Base-by-base conservation (phyloP, 305 asterid genomes). In the Fraxinus nigra region DNA sequence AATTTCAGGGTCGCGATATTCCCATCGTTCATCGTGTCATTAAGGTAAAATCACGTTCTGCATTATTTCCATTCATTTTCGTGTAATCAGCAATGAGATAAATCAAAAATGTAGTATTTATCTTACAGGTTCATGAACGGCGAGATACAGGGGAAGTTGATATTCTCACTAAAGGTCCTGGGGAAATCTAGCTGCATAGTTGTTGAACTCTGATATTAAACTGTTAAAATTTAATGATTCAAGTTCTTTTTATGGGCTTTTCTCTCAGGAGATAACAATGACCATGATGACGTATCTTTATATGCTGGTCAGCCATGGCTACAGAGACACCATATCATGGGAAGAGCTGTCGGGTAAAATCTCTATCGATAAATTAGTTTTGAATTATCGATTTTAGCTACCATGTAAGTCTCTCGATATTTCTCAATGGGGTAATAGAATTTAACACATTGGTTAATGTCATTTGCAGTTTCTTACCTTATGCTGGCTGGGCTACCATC, bases 21-120 rank as follows among this genome's bases (percentile, higher is more conserved):
- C 93, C 97, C 67, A 91, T 93, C 51, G 97, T 93, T 74, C 97
- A 93, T 85, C 97, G 97, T 2, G 93, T 93, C 22, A 91, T 87
- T 77, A 83, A 90, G 92, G 97, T 92, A 89, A 77, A 75, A 67
- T 77, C 13, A 30, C 6, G 46, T 63, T 13, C 2, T 63, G 11
- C 4, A 79, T 35, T 16, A 40, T 28, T 34, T 78, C 22, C 30
- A 11, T 22, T 11, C 43, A 69, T 18, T 14, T 65, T 40, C 7
- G 1, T 16, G 65, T 54, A 54, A 54, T n/a, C 65, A 13, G 56
- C 56, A 46, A 46, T 46, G 56, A 46, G 43, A 54, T n/a, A 5
- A n/a, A n/a, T 73, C 34, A 32, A 3, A 1, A 32, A 32, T 32
- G 59, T 7, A 20, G 56, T 4, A 7, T 78, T 78, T 78, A 81